Evolutionary conservation across 352 stramenopile species (phyloP).

Genomic region (Phytophthora chlamydospora): DNA sequence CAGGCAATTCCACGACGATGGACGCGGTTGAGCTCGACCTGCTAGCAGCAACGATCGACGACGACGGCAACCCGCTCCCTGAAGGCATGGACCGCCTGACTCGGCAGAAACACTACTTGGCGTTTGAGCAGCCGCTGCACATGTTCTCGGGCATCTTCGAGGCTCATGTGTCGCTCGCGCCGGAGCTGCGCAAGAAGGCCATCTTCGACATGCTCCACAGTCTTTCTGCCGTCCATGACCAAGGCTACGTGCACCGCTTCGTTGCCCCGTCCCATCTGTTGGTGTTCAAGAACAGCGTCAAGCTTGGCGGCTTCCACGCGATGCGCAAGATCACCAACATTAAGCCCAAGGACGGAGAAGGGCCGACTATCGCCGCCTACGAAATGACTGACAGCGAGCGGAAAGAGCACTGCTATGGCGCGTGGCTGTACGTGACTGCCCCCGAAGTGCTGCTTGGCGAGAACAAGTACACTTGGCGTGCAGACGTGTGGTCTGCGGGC

Average conservation of each 20-base stretch:
- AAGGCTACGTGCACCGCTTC: conserved; percentile 79
- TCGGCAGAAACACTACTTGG: conserved; percentile 68
- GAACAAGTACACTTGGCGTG: conserved; percentile 68
- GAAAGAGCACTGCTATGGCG: conserved; percentile 75
- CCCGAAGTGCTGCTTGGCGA: conserved; percentile 81
- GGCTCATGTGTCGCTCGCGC: conserved; percentile 49
- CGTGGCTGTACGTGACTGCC: conserved; percentile 67
- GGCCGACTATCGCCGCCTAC: conserved; percentile 39
- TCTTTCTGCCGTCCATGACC: conserved; percentile 69
- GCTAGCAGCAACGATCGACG: conserved; percentile 40
- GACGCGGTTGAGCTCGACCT: conserved; percentile 46
- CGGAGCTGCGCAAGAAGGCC: conserved; percentile 60
- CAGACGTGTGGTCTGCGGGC: conserved; percentile 79
- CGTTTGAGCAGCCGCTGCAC: conserved; percentile 82
- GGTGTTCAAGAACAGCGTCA: conserved; percentile 67
- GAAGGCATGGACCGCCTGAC: conserved; percentile 45
- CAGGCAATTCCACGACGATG: conserved; percentile 7
- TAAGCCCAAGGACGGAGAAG: conserved; percentile 44
- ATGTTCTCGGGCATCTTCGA: conserved; percentile 81
- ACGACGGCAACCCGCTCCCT: conserved; percentile 35
- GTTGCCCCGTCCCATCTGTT: conserved; percentile 76
- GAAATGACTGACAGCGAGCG: conserved; percentile 78
- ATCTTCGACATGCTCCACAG: conserved; percentile 77
- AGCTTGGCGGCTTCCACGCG: conserved; percentile 74
- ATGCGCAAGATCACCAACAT: conserved; percentile 56